Conservation (phyloP, 345 rosid species). For the Cardamine resedifolia region DNA sequence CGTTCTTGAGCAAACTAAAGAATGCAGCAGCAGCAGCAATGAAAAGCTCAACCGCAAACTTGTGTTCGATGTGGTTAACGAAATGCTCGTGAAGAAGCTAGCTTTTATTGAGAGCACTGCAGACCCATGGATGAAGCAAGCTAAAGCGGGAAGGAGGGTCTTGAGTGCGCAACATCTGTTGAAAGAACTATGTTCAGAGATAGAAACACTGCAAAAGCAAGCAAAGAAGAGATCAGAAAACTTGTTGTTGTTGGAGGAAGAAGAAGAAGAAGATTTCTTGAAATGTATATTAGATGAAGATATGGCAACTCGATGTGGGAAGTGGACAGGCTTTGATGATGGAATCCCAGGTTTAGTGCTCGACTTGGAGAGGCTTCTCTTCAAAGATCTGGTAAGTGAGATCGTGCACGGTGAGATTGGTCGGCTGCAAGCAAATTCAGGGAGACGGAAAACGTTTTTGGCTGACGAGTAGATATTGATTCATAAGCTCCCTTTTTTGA, state of each 20-base stretch:
- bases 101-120: constrained; percentile 36
- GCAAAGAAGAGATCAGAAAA: constrained; percentile 41
- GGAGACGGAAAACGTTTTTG: constrained; percentile 51
- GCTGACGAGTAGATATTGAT: constrained; percentile 37
- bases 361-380: constrained; percentile 71
- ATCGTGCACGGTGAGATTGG: constrained; percentile 60
- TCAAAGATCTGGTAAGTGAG: constrained; percentile 83
- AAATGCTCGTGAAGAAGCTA: constrained; percentile 63
- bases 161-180: constrained; percentile 71
- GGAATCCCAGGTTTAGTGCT: constrained; percentile 56
- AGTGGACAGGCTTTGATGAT: constrained; percentile 57
- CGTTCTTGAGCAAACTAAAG: constrained; percentile 90
- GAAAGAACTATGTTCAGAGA: constrained; percentile 70
- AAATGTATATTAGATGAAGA: constrained; percentile 62
- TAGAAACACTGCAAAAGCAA: constrained; percentile 55
- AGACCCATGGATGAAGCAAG: constrained; percentile 52
- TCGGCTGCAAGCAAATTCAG: constrained; percentile 39
- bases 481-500: neutral
- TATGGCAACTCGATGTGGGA: constrained; percentile 46
- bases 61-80: constrained; percentile 81
- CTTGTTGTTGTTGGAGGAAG: constrained; percentile 37
- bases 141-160: constrained; percentile 50
- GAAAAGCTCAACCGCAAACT: constrained; percentile 72
- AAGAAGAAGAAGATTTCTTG: constrained; percentile 61
- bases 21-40: constrained; percentile 41